A percentile compares a stretch with the other conserved stretches of the same genome.
Conservation (phyloP, 1,139 yeast species). For the Saccharomyces hybrid region DNA sequence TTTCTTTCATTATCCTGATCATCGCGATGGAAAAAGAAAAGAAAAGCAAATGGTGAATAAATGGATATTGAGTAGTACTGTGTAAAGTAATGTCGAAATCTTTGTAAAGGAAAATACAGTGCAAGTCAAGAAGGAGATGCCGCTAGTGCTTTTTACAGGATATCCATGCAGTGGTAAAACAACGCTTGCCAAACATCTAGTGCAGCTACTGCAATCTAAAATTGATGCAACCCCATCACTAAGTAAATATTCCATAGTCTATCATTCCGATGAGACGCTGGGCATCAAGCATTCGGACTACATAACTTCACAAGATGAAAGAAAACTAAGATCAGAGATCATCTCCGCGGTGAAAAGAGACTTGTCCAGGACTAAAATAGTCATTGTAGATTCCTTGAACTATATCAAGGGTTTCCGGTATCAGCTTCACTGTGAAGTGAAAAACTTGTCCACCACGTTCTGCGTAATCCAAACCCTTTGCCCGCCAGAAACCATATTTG, state of each 20-base stretch:
- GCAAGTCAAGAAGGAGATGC: constrained; percentile 46
- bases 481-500: constrained; percentile 50
- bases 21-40: background rate
- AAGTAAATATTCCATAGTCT: constrained; percentile 46
- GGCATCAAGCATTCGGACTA: constrained; percentile 63
- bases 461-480: constrained; percentile 76
- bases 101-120: background rate
- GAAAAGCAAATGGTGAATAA: background rate
- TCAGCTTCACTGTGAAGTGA: constrained; percentile 89
- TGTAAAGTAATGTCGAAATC: background rate
- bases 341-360: constrained; percentile 85
- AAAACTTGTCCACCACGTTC: constrained; percentile 67
- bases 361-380: constrained; percentile 58
- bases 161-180: constrained; percentile 83
- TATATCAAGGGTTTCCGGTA: constrained; percentile 94
- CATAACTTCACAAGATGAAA: constrained; percentile 62
- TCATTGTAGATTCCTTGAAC: constrained; percentile 74
- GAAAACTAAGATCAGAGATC: constrained; percentile 74
- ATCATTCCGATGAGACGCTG: constrained; percentile 70
- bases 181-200: constrained; percentile 55
- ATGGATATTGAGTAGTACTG: background rate
- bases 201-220: constrained; percentile 39
- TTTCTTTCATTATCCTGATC: background rate
- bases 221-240: constrained; percentile 45
- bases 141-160: constrained; percentile 76